Percentiles rank a stretch among this genome's conserved stretches.
Evolutionary conservation across 768 basidiomycete genomes (phyloP).

Genomic region (Heimioporus sp.): DNA sequence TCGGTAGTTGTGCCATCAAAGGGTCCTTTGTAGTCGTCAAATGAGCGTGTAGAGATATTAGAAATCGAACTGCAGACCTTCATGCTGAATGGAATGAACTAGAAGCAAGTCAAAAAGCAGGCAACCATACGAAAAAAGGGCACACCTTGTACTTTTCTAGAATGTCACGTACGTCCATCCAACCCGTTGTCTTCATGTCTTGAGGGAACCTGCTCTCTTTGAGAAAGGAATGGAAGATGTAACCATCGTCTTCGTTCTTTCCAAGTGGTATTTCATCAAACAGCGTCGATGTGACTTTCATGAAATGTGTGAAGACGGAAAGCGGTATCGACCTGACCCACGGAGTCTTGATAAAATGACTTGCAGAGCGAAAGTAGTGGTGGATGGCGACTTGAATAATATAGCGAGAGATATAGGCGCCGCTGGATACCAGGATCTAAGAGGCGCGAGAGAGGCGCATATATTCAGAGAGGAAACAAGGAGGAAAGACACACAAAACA

Average conservation of each 20-base stretch:
- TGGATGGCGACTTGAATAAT: slow-evolving; percentile 75
- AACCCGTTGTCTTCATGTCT: slow-evolving; percentile 55
- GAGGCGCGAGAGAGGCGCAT: slow-evolving; percentile 19
- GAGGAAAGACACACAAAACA: slow-evolving; percentile 25
- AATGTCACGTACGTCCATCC: slow-evolving; percentile 64
- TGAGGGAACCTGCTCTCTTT: slow-evolving; percentile 67
- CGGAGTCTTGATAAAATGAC: slow-evolving; percentile 70
- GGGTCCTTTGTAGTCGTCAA: slow-evolving; percentile 51
- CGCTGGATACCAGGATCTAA: slow-evolving; percentile 71
- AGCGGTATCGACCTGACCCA: slow-evolving; percentile 71
- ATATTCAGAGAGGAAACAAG: slow-evolving; percentile 21
- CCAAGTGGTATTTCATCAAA: slow-evolving; percentile 67
- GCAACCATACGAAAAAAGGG: slow-evolving; percentile 2
- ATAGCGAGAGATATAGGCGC: slow-evolving; percentile 78
- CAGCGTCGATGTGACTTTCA: slow-evolving; percentile 52
- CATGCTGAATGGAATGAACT: slow-evolving; percentile 79
- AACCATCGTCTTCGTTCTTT: slow-evolving; percentile 77
- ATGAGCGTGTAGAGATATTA: slow-evolving; percentile 4
- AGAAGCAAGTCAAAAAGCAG: slow-evolving; percentile 15
- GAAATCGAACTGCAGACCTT: slow-evolving; percentile 43
- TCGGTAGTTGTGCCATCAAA: slow-evolving; percentile 73
- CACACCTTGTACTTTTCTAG: slow-evolving; percentile 68
- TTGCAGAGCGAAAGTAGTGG: slow-evolving; percentile 71
- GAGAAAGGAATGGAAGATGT: slow-evolving; percentile 59
- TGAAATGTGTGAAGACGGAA: slow-evolving; percentile 60